Conservation (phyloP, 169 alveolate species). For the Cytauxzoon felis region DNA sequence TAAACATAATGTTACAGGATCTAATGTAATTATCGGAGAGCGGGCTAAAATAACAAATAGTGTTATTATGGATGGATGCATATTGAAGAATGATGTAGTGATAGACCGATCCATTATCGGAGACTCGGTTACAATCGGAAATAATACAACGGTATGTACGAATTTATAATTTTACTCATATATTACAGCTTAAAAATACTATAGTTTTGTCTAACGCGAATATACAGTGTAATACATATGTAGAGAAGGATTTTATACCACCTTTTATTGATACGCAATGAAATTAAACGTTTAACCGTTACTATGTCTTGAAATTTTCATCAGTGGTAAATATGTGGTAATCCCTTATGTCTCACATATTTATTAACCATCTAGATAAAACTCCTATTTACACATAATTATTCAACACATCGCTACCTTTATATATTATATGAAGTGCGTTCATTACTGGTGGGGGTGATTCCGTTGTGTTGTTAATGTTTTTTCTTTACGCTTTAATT, state of each 20-base stretch:
- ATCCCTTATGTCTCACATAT: too few species aligned
- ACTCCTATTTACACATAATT: too few species aligned
- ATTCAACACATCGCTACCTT: too few species aligned
- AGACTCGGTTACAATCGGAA: conserved; percentile 45
- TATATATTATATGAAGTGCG: too few species aligned
- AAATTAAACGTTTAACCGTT: too few species aligned
- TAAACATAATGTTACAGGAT: conserved; percentile 22
- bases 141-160: conserved; percentile 58
- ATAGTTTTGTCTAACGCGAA: conserved; percentile 27
- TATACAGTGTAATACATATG: conserved; percentile 17
- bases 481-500: too few species aligned
- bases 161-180: neutral
- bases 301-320: too few species aligned
- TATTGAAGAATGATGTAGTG: conserved; percentile 47
- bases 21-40: conserved; percentile 56
- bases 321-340: too few species aligned
- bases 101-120: conserved; percentile 62
- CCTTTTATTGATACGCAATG: conserved; percentile 34
- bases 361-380: too few species aligned
- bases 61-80: conserved; percentile 67
- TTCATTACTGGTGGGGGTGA: too few species aligned
- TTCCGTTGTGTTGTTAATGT: too few species aligned
- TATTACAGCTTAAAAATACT: conserved; percentile 30
- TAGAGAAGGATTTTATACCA: conserved; percentile 54
- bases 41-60: conserved; percentile 51